Base-by-base conservation (phyloP, 1,284 basidiomycete species). In the Apiotrichum brassicae region DNA sequence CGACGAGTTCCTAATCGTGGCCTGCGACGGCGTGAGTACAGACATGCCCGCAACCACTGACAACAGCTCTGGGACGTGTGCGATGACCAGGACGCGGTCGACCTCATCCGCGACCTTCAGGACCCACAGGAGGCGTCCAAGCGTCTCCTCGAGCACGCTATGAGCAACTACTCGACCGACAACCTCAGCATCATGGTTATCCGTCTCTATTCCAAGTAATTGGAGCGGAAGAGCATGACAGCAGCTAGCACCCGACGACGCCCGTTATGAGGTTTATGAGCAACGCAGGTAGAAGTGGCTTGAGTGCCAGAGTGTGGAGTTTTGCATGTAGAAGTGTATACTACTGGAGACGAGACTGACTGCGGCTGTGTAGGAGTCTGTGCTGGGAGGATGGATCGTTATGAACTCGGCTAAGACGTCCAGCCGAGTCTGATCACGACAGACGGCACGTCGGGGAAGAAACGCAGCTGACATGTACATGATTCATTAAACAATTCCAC, bases 1-100 rank as follows among this genome's bases (percentile, higher is more conserved):
- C 11, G 95, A 99, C 70, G 89, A 95, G 68, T 93, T 94, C 74
- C 70, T 99, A 49, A 91, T 99, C 57, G 78, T 98, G 48, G 95
- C 95, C 24, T 99, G 95, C 68, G 95, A 99, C 73, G 95, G 95
- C 56, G 93, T 95, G 71, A 64, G 87, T 81, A 3, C 8, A 8
- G n/a, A 30, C 9, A 30, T 30, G 28, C 28, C 16, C 13, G 7
- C 14, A 16, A 11, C 24, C 3, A n/a, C 26, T 40, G 26, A 53
- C 43, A 4, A 9, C 64, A 97, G 93, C 79, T 99, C 0, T 99
- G 95, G 95, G 95, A 98, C 70, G 90, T 98, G 9, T 81, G 85
- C 44, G 84, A 84, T 47, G 95, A 99, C 71, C 92, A 98, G 73
- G 81, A 81, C 43, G 94, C 93, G 1, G 85, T 95, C 32, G 86